Evolutionary conservation across 139 green algal genomes (phyloP), one percentile per base, ranked within the genome.

Genomic region (Closterium sp.): DNA sequence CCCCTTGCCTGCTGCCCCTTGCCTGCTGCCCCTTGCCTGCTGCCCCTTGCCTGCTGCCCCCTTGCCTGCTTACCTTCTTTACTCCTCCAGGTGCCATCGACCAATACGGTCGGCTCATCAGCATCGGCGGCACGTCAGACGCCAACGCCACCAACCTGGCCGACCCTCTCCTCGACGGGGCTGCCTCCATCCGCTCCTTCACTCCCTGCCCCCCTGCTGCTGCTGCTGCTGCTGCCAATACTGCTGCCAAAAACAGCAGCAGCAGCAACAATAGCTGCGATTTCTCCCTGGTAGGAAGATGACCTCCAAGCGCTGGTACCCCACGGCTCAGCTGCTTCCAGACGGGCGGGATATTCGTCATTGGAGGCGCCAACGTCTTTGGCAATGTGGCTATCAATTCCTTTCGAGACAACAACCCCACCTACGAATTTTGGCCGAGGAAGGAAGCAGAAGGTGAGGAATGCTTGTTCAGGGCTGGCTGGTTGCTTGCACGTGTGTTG

Each of bases 221-320:
- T 55, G 36, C 36, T 55, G 36, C 36, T 55, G 36, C 36, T 55
- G 36, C 36, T 55, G 36, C 36, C 36, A 12, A 4, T 55, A 6
- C 36, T 55, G 36, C 36, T n/a, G n/a, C n/a, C n/a, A n/a, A n/a
- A n/a, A n/a, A n/a, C n/a, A n/a, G 9, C 43, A 69, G 43, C 43
- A 69, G 43, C 10, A 69, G 55, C 55, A 76, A 19, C 16, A 76
- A 19, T 19, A 76, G 55, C 9, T 89, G 85, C 30, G 85, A 89
- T 33, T 89, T 38, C 33, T 30, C 25, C 30, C 33, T 89, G 30
- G 34, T 69, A 1, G 33, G 55, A 0, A 33, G 16, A 84, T 90
- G 87, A 25, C 36, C 4, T 33, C 87, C 33, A 84, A 33, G 33
- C 12, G 87, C 21, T 90, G 87, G 87, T 90, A 90, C 87, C 33